Conservation (phyloP, 306 rosid species). For the Medicago lupulina region DNA sequence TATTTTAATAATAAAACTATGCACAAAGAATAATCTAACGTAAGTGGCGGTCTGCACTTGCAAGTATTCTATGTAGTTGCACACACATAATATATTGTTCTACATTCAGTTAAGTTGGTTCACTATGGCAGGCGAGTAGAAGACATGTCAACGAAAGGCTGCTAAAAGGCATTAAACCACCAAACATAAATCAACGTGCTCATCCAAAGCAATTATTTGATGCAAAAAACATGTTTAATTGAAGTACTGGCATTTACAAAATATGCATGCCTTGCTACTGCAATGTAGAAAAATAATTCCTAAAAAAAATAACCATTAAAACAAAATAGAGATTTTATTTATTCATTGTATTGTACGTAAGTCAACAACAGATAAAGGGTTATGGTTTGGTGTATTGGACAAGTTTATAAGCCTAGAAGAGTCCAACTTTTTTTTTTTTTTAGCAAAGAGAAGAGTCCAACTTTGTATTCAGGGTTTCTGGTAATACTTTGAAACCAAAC, state of each 20-base stretch:
- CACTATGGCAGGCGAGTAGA: background rate
- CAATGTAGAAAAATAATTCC: background rate
- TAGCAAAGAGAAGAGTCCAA: background rate
- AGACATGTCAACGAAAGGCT: background rate
- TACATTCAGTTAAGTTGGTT: background rate
- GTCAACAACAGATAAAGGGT: background rate
- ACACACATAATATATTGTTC: background rate
- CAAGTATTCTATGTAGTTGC: background rate
- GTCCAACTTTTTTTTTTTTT: background rate
- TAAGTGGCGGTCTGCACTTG: background rate
- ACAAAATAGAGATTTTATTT: background rate
- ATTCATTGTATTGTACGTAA: background rate
- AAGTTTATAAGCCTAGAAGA: conserved; percentile 1
- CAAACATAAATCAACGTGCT: background rate
- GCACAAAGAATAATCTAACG: background rate
- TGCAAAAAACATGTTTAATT: conserved; percentile 20
- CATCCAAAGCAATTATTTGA: conserved; percentile 17
- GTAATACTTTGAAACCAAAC: background rate
- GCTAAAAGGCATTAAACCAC: background rate
- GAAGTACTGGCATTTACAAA: background rate
- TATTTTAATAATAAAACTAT: too few species aligned
- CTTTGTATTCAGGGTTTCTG: background rate
- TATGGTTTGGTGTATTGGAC: background rate
- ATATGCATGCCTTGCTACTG: background rate
- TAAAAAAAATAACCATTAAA: background rate